These are phyloP conservation scores for Mycotypha africana DNA, from an alignment of 371 early-diverging fungal genomes.

Conservation along the genomic window DNA sequence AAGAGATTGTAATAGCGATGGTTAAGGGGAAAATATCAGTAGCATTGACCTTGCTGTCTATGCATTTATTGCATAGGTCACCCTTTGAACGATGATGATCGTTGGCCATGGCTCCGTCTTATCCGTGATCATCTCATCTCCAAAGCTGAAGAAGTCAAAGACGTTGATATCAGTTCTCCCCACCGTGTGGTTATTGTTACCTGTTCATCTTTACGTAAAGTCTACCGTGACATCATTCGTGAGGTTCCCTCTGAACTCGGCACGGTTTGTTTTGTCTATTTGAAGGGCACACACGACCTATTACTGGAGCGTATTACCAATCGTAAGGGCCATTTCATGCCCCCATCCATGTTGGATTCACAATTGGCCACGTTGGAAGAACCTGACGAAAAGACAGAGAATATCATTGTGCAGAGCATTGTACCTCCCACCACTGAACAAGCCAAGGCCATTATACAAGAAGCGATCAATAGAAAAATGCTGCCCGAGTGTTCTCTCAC, in stretches of 20 bases:
- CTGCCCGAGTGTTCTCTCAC: slow-evolving; percentile 5
- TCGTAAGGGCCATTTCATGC: slow-evolving; percentile 55
- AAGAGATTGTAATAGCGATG: neutral
- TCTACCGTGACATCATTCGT: slow-evolving; percentile 57
- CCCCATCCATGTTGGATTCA: slow-evolving; percentile 46
- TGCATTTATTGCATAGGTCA: too few relatives aligned
- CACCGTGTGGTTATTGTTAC: slow-evolving; percentile 43
- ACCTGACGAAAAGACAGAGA: slow-evolving; percentile 46
- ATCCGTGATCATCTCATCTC: slow-evolving; percentile 28
- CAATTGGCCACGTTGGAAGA: slow-evolving; percentile 60
- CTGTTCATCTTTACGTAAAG: slow-evolving; percentile 59
- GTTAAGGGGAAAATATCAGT: too few relatives aligned
- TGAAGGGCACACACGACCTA: slow-evolving; percentile 46
- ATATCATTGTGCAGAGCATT: slow-evolving; percentile 40
- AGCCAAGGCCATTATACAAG: slow-evolving; percentile 8
- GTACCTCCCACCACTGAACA: slow-evolving; percentile 6
- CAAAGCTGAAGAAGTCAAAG: slow-evolving; percentile 10
- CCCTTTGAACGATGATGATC: slow-evolving; percentile 60
- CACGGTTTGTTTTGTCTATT: slow-evolving; percentile 50
- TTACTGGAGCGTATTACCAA: slow-evolving; percentile 38
- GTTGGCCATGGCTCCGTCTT: slow-evolving; percentile 57
- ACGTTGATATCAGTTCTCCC: neutral
- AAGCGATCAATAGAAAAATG: slow-evolving; percentile 8
- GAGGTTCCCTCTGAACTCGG: slow-evolving; percentile 24
- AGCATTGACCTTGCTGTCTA: too few relatives aligned